Evolutionary conservation across 2,329 filamentous ascomycete species (phyloP), one percentile per base, ranked within the genome.

Genomic region (Botrytis hyacinthi): DNA sequence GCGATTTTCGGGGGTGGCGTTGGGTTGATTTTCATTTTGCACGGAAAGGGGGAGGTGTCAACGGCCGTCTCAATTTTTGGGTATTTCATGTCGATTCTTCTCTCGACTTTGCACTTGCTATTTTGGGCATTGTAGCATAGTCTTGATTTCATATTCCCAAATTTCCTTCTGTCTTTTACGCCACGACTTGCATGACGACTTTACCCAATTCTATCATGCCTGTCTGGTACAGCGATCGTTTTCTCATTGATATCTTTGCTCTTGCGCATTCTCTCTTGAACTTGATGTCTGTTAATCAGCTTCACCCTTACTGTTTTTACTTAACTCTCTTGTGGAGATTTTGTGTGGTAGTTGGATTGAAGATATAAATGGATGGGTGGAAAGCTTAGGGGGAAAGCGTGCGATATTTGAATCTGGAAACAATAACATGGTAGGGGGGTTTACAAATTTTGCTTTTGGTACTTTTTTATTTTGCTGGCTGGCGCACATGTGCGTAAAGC

Each of bases 201-300:
- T 75, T 75, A 74, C 76, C 75, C 75, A 71, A 73, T 75, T 85
- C 84, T 85, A 85, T 87, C 85, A 85, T 88, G 85, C 85, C 82
- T 87, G 87, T 88, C 87, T 85, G 86, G 87, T 84, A 88, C 87
- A 88, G 85, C 86, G 86, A 87, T 87, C 84, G 78, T 78, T 80
- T 79, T 79, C 73, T 74, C 70, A 73, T 75, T 75, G 75, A 73
- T 71, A 71, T 73, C 54, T 71, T 72, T 51, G 61, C 57, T 66
- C 66, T 76, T 73, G 71, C 74, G 70, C 75, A 66, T 76, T 74
- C 54, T 71, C 54, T 71, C 65, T 59, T 42, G 32, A 57, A 73
- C 44, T 69, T 74, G 74, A 74, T 69, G 74, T 70, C 70, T 73
- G 71, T 29, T 44, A 51, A 70, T 26, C 65, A 51, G 54, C 42